Conservation (phyloP, 83 land plant species). For the Larix sibirica region DNA sequence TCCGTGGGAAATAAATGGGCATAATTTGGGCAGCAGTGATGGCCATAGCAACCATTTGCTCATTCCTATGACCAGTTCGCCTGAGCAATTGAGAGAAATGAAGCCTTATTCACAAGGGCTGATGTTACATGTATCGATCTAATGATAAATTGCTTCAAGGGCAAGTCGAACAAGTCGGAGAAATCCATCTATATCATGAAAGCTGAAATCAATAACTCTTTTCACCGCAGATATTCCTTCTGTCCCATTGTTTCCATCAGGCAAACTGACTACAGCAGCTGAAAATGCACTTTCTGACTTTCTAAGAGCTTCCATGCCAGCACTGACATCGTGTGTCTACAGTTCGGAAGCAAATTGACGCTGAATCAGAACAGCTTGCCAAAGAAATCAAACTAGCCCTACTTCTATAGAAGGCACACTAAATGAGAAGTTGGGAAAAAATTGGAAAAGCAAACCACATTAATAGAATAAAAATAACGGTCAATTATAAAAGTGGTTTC, state of each 20-base stretch:
- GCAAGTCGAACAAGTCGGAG: constrained; percentile 81
- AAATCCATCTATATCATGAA: constrained; percentile 82
- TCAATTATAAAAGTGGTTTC: background rate
- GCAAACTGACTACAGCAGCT: constrained; percentile 45
- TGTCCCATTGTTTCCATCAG: constrained; percentile 9
- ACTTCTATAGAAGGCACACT: background rate
- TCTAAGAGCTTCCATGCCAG: constrained; percentile 73
- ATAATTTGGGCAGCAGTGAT: constrained; percentile 14
- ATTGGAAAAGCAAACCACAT: background rate
- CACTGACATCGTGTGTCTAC: constrained; percentile 73
- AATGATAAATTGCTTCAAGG: constrained; percentile 67
- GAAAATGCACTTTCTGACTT: constrained; percentile 71
- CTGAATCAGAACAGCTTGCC: background rate
- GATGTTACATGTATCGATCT: constrained; percentile 16
- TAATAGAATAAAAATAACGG: background rate
- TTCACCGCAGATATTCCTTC: constrained; percentile 69
- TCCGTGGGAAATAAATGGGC: constrained; percentile 14
- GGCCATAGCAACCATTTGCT: constrained; percentile 14
- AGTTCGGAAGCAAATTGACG: background rate
- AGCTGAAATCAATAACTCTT: constrained; percentile 82
- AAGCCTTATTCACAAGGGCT: constrained; percentile 18
- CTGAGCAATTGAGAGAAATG: constrained; percentile 4
- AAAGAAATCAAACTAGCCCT: background rate
- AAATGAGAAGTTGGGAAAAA: background rate
- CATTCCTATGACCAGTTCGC: constrained; percentile 21